phyloP scores from a whole-genome alignment of 2,329 filamentous ascomycete genomes.

The Claviceps fusiformis region DNA sequence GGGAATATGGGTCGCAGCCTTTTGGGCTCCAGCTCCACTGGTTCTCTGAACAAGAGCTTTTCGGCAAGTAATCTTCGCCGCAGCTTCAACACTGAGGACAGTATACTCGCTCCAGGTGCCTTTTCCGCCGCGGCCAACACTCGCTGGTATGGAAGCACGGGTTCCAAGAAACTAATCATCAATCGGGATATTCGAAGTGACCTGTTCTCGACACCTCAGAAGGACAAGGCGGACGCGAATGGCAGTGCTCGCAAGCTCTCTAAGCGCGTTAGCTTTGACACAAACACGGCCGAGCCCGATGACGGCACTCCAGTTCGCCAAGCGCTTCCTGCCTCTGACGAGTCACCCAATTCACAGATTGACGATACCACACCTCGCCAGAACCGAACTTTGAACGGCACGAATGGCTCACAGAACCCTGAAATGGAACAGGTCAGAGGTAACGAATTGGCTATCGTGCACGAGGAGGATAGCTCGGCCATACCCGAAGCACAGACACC shows the following conservation, averaged over 20 bases:
- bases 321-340: slow-evolving; percentile 22
- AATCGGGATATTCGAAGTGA: slow-evolving; percentile 74
- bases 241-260: slow-evolving; percentile 41
- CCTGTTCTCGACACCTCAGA: slow-evolving; percentile 48
- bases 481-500: slow-evolving; percentile 14
- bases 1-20: slow-evolving; percentile 54
- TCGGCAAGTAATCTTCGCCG: slow-evolving; percentile 77
- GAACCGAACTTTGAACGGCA: slow-evolving; percentile 33
- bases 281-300: slow-evolving; percentile 32
- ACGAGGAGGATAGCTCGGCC: slow-evolving; percentile 45
- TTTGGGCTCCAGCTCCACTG: slow-evolving; percentile 49
- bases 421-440: slow-evolving; percentile 62
- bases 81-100: slow-evolving; percentile 70
- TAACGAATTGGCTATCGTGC: slow-evolving; percentile 66
- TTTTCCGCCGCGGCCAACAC: slow-evolving; percentile 57
- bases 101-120: slow-evolving; percentile 71
- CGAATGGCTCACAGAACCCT: slow-evolving; percentile 26
- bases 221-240: slow-evolving; percentile 31
- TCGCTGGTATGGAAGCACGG: slow-evolving; percentile 51
- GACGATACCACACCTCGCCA: slow-evolving; percentile 31
- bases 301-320: slow-evolving; percentile 20
- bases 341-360: slow-evolving; percentile 15
- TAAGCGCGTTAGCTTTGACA: slow-evolving; percentile 89
- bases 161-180: slow-evolving; percentile 83
- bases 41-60: slow-evolving; percentile 72